A percentile compares a stretch with the other conserved stretches of the same genome.
Evolutionary conservation across 441 rosid genomes (phyloP).

Genomic region (Biscutella laevigata): DNA sequence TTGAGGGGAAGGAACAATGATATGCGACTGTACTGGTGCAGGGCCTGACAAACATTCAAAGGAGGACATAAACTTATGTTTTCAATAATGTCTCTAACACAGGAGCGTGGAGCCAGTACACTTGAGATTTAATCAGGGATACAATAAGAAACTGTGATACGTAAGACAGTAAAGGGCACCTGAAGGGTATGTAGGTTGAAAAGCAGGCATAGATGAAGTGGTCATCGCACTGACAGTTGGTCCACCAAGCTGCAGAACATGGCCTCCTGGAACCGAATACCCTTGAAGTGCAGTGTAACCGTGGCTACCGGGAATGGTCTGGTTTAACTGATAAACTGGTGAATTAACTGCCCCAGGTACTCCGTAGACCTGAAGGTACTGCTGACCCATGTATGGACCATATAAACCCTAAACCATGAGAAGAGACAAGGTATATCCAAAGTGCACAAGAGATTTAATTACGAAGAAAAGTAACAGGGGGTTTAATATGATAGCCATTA

Average conservation of each 20-base stretch:
- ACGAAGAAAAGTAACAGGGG: background rate
- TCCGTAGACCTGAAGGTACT: conserved; percentile 78
- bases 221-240: conserved; percentile 51
- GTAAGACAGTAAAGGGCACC: conserved; percentile 31
- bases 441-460: background rate
- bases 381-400: conserved; percentile 73
- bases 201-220: conserved; percentile 58
- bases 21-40: conserved; percentile 52
- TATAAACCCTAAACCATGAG: conserved; percentile 51
- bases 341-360: conserved; percentile 60
- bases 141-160: background rate
- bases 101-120: background rate
- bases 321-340: conserved; percentile 54
- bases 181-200: conserved; percentile 69
- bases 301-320: conserved; percentile 55
- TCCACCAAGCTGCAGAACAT: conserved; percentile 66
- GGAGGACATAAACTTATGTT: background rate
- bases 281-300: conserved; percentile 65
- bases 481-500: background rate
- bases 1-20: conserved; percentile 63
- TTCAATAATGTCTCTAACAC: background rate
- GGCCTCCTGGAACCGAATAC: conserved; percentile 80
- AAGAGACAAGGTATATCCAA: conserved; percentile 11
- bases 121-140: background rate
- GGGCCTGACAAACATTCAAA: conserved; percentile 20